A percentile compares a stretch with the other conserved stretches of the same genome.
phyloP scores from a whole-genome alignment of 208 protist genomes.

The Leptomonas seymouri region DNA sequence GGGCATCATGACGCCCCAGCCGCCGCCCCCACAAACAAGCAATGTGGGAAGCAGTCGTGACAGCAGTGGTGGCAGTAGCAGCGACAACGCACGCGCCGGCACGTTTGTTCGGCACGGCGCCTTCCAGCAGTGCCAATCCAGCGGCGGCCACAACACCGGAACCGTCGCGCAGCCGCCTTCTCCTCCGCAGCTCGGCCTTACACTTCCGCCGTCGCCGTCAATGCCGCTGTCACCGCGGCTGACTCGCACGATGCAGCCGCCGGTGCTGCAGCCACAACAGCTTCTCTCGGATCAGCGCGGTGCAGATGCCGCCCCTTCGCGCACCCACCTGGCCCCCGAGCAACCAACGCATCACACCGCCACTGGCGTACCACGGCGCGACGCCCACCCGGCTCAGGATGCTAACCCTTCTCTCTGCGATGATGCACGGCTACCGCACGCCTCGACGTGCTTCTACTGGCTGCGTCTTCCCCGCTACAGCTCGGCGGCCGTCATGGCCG shows the following conservation, averaged over 20 bases:
- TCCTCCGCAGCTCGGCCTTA: constrained; percentile 28
- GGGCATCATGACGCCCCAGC: constrained; percentile 26
- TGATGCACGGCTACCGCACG: constrained; percentile 92
- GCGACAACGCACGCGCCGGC: background rate
- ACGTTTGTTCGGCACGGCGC: constrained; percentile 24
- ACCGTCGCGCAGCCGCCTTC: constrained; percentile 11
- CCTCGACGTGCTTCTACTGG: constrained; percentile 97
- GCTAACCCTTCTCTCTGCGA: constrained; percentile 23
- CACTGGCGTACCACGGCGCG: background rate
- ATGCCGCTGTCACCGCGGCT: constrained; percentile 9
- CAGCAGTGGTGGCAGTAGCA: constrained; percentile 1
- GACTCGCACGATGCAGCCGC: constrained; percentile 13
- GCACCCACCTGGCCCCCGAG: background rate
- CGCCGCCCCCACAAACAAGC: constrained; percentile 10
- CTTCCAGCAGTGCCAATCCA: constrained; percentile 14
- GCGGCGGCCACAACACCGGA: background rate
- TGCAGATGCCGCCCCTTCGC: too few species aligned
- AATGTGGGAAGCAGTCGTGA: background rate
- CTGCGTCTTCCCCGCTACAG: constrained; percentile 93
- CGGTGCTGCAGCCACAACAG: constrained; percentile 33
- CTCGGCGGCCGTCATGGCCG: constrained; percentile 81
- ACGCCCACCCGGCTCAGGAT: background rate
- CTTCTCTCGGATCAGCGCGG: constrained; percentile 7
- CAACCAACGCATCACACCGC: background rate
- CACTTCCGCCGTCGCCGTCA: constrained; percentile 22